phyloP scores from a whole-genome alignment of 805 yeast species.

The Metahyphopichia silvanorum region DNA sequence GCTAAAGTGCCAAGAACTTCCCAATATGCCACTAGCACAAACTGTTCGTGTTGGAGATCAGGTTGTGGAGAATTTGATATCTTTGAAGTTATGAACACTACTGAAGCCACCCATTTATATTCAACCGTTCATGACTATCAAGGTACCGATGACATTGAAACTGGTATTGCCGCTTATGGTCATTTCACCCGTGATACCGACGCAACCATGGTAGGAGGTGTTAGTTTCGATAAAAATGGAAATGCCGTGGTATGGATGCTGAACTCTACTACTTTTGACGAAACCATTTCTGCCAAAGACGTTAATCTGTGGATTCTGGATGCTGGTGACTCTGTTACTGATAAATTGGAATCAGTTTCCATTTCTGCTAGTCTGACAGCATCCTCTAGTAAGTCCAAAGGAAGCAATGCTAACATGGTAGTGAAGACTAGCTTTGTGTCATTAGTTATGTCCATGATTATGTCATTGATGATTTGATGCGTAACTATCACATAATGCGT shows the following conservation, averaged over 20 bases:
- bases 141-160: constrained; percentile 59
- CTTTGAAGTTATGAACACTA: constrained; percentile 67
- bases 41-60: constrained; percentile 73
- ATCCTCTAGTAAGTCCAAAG: constrained; percentile 17
- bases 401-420: constrained; percentile 12
- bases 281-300: constrained; percentile 40
- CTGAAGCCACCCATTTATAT: constrained; percentile 53
- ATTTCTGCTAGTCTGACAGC: constrained; percentile 13
- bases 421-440: not conserved
- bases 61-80: constrained; percentile 82
- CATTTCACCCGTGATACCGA: constrained; percentile 52
- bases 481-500: not conserved
- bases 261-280: constrained; percentile 48
- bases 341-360: constrained; percentile 23
- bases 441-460: not conserved
- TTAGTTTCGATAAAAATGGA: constrained; percentile 61
- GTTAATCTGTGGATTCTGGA: constrained; percentile 44
- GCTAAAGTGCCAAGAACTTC: constrained; percentile 73
- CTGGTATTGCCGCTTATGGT: constrained; percentile 58
- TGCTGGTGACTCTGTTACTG: constrained; percentile 25
- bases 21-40: constrained; percentile 58
- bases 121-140: constrained; percentile 77
- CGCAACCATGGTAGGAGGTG: constrained; percentile 66
- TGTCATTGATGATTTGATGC: not conserved
- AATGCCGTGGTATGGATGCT: constrained; percentile 59